Base-by-base conservation (phyloP, 2,329 filamentous ascomycete genomes). In the Aspergillus arachidicola region DNA sequence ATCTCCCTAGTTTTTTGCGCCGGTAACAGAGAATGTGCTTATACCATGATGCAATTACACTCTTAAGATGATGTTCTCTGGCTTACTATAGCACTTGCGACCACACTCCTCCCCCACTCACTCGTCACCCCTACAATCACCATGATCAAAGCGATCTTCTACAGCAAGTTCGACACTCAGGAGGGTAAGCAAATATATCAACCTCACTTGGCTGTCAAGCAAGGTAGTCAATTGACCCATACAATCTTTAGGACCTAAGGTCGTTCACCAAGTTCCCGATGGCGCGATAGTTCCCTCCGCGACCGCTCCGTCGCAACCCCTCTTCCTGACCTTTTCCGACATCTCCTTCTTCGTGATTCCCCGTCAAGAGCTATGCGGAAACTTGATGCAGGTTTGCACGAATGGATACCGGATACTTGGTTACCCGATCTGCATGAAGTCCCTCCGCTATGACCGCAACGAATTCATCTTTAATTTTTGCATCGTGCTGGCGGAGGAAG, bases 391-490 rank as follows among this genome's bases (percentile, higher is more conserved):
- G 32, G 89, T 96, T 61, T 87, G 84, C 71, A 82, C 81, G n/a
- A 90, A 90, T 76, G 90, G 92, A 53, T 91, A 94, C 78, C 88
- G 89, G 62, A 88, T 99, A 60, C 85, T 99, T 38, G 93, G 94
- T 19, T 93, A 93, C 72, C 95, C 95, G 0, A 90, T 98, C 59
- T 94, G 93, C 75, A 92, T 98, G 74, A 88, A 90, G 58, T 87
- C 93, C 67, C 86, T 89, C 60, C 90, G 90, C 69, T 97, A 98
- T 74, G 88, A 91, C 73, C 90, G 95, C 63, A 97, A 97, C 79
- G 92, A 96, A 78, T 98, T 97, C 83, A 97, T 97, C 75, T 99
- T 98, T 86, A 98, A 98, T 78, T 97, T 98, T 75, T 93, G 93
- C 63, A 83, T 98, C 51, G 90, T 97, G 32, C 84, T 97, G 57